phyloP scores from a whole-genome alignment of 257 asterid species.

The Voacanga thouarsii region DNA sequence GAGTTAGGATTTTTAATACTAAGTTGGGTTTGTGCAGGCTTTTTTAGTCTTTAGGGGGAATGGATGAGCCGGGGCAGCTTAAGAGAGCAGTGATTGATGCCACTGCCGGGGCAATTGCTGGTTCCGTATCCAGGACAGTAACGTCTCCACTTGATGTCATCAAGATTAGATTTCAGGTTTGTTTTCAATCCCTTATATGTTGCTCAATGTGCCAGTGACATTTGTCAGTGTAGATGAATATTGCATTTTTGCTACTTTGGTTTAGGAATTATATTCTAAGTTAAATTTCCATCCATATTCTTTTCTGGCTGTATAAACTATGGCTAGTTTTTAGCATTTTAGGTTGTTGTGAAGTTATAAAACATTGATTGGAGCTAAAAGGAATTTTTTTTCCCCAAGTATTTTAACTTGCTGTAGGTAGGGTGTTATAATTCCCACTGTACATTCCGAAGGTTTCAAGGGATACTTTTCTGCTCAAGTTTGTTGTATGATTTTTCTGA shows the following conservation, averaged over 20 bases:
- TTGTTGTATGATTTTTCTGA: too few relatives aligned
- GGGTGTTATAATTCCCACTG: background rate
- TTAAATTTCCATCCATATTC: background rate
- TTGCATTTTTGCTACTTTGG: background rate
- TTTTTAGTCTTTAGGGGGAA: conserved; percentile 40
- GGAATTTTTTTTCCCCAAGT: background rate
- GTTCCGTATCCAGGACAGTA: conserved; percentile 74
- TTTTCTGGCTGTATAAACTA: background rate
- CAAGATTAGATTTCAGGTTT: conserved; percentile 94
- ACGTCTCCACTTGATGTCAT: conserved; percentile 96
- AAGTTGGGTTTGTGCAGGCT: conserved; percentile 30
- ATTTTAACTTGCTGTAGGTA: background rate
- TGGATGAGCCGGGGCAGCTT: conserved; percentile 79
- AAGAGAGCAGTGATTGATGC: conserved; percentile 74
- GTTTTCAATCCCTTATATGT: background rate
- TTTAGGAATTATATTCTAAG: background rate
- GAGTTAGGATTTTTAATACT: conserved; percentile 4
- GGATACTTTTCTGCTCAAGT: background rate
- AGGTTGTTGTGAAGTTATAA: background rate
- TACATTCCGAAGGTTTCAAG: background rate
- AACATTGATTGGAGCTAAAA: background rate
- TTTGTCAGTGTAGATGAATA: background rate
- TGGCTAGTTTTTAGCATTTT: background rate
- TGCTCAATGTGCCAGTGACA: background rate
- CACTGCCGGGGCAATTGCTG: conserved; percentile 86